phyloP scores from a whole-genome alignment of 1,139 yeast species.

The Pichia sp. region DNA sequence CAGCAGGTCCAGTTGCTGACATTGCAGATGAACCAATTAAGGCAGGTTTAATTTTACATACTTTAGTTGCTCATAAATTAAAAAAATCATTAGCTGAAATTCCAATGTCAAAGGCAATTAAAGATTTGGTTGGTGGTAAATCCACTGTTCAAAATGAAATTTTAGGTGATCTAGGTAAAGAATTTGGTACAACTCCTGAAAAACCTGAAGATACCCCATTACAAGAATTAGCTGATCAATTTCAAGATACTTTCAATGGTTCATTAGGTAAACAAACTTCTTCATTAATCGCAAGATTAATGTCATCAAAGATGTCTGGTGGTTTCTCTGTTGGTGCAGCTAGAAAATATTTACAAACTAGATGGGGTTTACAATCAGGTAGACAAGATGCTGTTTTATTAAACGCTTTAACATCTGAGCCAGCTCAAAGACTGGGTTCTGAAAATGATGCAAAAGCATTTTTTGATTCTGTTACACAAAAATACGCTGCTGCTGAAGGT shows the following conservation, averaged over 20 bases:
- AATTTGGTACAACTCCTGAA: constrained; percentile 95
- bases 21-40: constrained; percentile 85
- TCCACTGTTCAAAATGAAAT: constrained; percentile 98
- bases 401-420: constrained; percentile 81
- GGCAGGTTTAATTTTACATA: constrained; percentile 77
- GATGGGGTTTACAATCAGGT: constrained; percentile 89
- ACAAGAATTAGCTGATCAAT: constrained; percentile 88
- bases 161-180: constrained; percentile 96
- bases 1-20: constrained; percentile 73
- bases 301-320: constrained; percentile 98
- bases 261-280: constrained; percentile 89
- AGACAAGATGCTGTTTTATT: constrained; percentile 90
- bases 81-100: constrained; percentile 84
- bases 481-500: constrained; percentile 80
- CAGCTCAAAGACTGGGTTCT: constrained; percentile 76
- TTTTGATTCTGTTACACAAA: constrained; percentile 74
- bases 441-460: constrained; percentile 88
- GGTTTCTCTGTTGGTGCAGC: constrained; percentile 90
- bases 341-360: constrained; percentile 81
- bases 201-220: constrained; percentile 98
- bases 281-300: constrained; percentile 80
- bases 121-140: constrained; percentile 96
- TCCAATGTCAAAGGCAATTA: constrained; percentile 87
- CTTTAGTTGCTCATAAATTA: constrained; percentile 90
- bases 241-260: constrained; percentile 87